These are phyloP conservation scores for Fusarium denticulatum DNA, from an alignment of 2,329 filamentous ascomycete species.

Conservation along the genomic window DNA sequence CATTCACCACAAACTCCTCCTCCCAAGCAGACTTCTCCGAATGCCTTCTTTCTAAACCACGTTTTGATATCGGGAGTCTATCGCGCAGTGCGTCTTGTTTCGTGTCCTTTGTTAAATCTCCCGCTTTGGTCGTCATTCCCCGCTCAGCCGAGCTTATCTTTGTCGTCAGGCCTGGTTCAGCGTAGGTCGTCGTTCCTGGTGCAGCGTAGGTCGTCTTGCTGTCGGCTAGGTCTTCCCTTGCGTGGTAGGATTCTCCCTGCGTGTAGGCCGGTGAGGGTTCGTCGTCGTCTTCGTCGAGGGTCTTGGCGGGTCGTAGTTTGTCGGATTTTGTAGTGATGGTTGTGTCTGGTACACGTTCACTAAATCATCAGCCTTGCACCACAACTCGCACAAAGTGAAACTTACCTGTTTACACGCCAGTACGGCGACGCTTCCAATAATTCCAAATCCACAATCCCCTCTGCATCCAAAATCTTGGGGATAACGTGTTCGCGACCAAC, in stretches of 20 bases:
- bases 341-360: conserved; percentile 29
- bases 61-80: conserved; percentile 23
- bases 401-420: conserved; percentile 33
- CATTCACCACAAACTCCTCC: conserved; percentile 27
- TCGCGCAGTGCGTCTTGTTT: conserved; percentile 9
- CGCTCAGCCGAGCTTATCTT: no score
- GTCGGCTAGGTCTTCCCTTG: conserved; percentile 6
- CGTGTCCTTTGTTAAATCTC: neutral
- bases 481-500: conserved; percentile 23
- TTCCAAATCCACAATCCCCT: conserved; percentile 32
- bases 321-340: conserved; percentile 14
- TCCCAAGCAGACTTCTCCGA: conserved; percentile 28
- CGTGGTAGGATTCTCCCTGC: conserved; percentile 11
- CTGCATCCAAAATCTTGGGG: conserved; percentile 23
- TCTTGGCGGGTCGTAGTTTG: conserved; percentile 19
- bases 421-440: conserved; percentile 25
- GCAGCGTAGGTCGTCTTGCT: neutral
- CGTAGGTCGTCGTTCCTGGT: neutral
- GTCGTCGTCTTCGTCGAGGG: conserved; percentile 16
- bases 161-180: no score
- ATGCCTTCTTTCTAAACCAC: conserved; percentile 17
- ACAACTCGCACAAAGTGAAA: accelerated
- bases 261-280: conserved; percentile 16
- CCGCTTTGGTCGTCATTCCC: neutral
- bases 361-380: conserved; percentile 5